Conservation (phyloP, 2,329 filamentous ascomycete species). For the Cladosporium cucumerinum region DNA sequence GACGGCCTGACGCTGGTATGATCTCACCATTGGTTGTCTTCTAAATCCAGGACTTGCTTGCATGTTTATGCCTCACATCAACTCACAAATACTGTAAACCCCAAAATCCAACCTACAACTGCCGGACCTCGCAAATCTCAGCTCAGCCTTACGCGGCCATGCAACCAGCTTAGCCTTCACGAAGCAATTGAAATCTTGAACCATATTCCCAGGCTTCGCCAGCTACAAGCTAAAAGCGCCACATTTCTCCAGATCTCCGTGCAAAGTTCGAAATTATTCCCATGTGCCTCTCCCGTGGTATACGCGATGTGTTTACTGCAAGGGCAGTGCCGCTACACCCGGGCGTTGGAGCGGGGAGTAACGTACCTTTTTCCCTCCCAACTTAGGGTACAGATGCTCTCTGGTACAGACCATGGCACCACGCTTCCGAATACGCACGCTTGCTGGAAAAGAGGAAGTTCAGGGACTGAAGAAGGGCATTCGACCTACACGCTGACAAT, state of each 20-base stretch:
- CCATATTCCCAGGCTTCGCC: neutral
- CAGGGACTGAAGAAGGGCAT: too few species aligned
- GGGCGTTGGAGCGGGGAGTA: neutral
- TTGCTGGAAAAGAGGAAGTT: neutral
- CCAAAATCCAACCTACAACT: neutral
- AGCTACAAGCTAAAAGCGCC: neutral
- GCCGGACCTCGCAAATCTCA: neutral
- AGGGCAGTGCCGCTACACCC: neutral
- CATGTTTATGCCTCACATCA: neutral
- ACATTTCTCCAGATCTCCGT: neutral
- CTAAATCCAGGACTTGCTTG: neutral
- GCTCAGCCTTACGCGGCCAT: neutral
- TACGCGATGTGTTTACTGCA: neutral
- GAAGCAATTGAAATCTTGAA: neutral
- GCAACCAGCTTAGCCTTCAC: neutral
- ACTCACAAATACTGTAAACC: neutral
- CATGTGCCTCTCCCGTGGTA: neutral
- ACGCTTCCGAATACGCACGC: neutral
- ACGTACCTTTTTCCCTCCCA: neutral
- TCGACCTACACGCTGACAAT: too few species aligned
- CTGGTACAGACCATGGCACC: neutral
- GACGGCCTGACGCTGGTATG: slow-evolving; percentile 3
- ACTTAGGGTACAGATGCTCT: neutral
- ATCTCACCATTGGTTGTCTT: neutral
- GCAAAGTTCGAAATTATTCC: neutral